Evolutionary conservation across 257 asterid species (phyloP).

Genomic region (Misopates orontium): DNA sequence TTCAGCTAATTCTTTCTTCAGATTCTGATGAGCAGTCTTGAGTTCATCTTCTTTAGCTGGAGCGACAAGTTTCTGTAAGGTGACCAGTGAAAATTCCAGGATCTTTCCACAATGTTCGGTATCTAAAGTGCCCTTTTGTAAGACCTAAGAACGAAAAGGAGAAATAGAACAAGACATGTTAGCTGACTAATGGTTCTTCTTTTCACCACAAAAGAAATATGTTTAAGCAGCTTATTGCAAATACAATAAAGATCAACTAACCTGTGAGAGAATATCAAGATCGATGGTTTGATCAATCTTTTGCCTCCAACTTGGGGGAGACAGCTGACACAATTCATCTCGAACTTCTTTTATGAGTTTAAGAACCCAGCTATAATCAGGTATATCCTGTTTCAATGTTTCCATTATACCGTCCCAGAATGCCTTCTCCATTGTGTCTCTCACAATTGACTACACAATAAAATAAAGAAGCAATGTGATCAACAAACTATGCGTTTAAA

Average conservation of each 20-base stretch:
- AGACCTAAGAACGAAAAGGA: constrained; percentile 2
- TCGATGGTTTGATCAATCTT: constrained; percentile 74
- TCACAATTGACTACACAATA: constrained; percentile 52
- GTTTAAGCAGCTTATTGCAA: not conserved
- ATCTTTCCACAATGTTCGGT: constrained; percentile 70
- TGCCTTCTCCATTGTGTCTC: constrained; percentile 78
- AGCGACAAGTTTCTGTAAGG: constrained; percentile 77
- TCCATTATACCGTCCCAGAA: constrained; percentile 92
- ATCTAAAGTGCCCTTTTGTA: constrained; percentile 50
- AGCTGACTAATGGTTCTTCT: not conserved
- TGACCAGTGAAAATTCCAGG: constrained; percentile 62
- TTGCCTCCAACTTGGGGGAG: constrained; percentile 85
- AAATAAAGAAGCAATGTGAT: constrained; percentile 4
- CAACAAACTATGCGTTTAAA: constrained; percentile 10
- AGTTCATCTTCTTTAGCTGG: constrained; percentile 76
- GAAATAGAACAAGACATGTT: not conserved
- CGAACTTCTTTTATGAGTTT: constrained; percentile 83
- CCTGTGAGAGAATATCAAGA: constrained; percentile 80
- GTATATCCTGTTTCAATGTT: constrained; percentile 63
- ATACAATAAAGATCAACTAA: constrained; percentile 15
- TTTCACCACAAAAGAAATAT: not conserved
- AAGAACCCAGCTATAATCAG: constrained; percentile 61
- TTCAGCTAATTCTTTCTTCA: constrained; percentile 56
- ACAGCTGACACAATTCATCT: constrained; percentile 72
- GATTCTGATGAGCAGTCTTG: constrained; percentile 50